Evolutionary conservation across 352 stramenopile genomes (phyloP), one percentile per base, ranked within the genome.

Genomic region (Pythium oligandrum): DNA sequence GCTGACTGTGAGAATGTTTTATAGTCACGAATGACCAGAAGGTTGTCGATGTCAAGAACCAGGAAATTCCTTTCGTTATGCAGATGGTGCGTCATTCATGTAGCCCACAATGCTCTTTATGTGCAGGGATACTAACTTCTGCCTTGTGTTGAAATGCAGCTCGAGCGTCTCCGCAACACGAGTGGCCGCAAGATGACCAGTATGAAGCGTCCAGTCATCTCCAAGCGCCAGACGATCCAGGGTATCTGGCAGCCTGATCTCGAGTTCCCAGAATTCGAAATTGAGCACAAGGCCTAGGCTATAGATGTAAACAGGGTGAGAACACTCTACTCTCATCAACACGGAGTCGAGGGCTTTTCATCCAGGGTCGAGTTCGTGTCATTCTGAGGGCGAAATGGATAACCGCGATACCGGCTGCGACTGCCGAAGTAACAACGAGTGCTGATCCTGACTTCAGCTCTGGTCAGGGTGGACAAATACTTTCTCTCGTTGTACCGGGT

Each of bases 191-290:
- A 95, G 73, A 93, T 95, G 84, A 95, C 84, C 53, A 59, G 44
- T 50, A 87, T 95, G 60, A 95, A 95, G 65, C 82, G 81, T 36
- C 84, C 84, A 0, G 80, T 95, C 33, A 75, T 88, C 65, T 78
- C 84, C 17, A 90, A 90, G 64, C 78, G 81, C 54, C 78, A 70
- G 37, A 92, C 79, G 30, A 75, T 93, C 26, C 84, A 95, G 64
- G 84, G 84, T 51, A 91, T 95, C 54, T 95, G 84, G 84, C 84
- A 95, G 64, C 84, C 79, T 54, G 82, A 93, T 63, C 71, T 93
- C 43, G 68, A 83, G 59, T 93, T 93, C 62, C 83, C 83, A 37
- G 71, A 90, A 59, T 93, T 93, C 65, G 88, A 86, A 66, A 82
- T 92, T 40, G 80, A 73, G 55, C 70, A 92, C 62, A 50, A 61